A percentile compares a stretch with the other conserved stretches of the same genome.
phyloP scores from a whole-genome alignment of 1,139 yeast species.

The Lodderomyces beijingensis region DNA sequence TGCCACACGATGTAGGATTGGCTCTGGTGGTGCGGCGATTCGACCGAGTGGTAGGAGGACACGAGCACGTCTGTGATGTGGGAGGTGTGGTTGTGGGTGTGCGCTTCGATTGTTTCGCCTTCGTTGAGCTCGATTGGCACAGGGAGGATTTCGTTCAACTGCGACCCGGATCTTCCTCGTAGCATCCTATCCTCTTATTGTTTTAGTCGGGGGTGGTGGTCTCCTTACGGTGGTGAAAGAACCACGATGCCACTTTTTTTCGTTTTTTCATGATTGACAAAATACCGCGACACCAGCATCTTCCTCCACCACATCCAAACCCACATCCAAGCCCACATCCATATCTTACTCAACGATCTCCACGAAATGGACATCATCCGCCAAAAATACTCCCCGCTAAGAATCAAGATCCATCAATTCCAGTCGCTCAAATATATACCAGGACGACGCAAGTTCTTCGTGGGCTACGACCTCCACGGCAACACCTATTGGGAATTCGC shows the following conservation, averaged over 20 bases:
- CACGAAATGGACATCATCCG: constrained; percentile 35
- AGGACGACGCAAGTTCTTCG: constrained; percentile 52
- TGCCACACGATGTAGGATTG: constrained; percentile 47
- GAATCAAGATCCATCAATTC: constrained; percentile 53
- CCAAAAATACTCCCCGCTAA: constrained; percentile 36
- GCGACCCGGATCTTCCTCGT: constrained; percentile 15
- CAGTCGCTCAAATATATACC: constrained; percentile 62
- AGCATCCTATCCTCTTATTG: constrained; percentile 1
- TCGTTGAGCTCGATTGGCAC: constrained; percentile 32
- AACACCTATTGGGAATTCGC: constrained; percentile 84
- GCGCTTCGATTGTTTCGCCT: constrained; percentile 18
- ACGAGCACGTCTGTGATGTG: constrained; percentile 38
- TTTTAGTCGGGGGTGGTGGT: constrained; percentile 1
- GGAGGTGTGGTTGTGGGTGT: constrained; percentile 12
- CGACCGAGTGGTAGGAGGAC: constrained; percentile 35
- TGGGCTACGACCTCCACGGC: constrained; percentile 77
- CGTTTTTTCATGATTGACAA: not conserved
- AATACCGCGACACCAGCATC: not conserved
- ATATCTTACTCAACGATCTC: no score
- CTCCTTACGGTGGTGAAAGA: no score
- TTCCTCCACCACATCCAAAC: no score
- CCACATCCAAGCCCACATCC: no score
- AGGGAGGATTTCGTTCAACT: constrained; percentile 32
- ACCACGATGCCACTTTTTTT: constrained; percentile 2
- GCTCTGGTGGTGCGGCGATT: constrained; percentile 29